Base-by-base conservation (phyloP, 192 early-diverging fungal genomes). In the Mortierella alpina region DNA sequence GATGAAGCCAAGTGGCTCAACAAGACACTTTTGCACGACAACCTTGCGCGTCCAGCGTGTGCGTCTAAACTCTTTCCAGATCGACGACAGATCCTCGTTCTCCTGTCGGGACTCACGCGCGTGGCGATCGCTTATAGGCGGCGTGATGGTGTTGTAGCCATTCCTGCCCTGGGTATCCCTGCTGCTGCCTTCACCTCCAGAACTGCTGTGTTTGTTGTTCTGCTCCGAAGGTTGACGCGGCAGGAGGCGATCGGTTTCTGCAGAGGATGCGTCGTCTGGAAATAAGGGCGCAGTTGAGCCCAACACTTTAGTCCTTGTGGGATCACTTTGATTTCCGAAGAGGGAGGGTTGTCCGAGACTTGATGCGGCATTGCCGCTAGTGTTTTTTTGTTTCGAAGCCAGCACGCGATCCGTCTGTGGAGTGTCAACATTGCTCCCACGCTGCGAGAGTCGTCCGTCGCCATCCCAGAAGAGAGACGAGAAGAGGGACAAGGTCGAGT, bases 1-100 rank as follows among this genome's bases (percentile, higher is more conserved):
- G 8, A 96, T 83, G 71, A 90, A 95, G 22, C 87, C 85, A 57
- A 92, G 56, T 1, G 91, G 92, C 60, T 87, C 85, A 12, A 84
- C 45, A 14, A 87, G 20, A 20, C 57, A 71, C 45, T 71, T 80
- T 68, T 80, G 77, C 14, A 72, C 42, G 10, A 68, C 31, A 9
- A 72, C 62, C 40, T 80, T 80, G 46, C 70, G 51, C 2, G 69
- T 72, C 77, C 77, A 80, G n/a, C 59, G 65, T 45, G 77, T 80
- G 46, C 45, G 56, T 11, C 70, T 64, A 57, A 80, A 62, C 13
- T 79, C 75, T 5, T 56, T 18, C 75, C 62, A 79, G 18, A 79
- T 57, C 22, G 75, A 70, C 3, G 54, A 41, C 41, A 69, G 39
- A 15, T 41, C 57, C 6, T 61, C 74, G 23, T 68, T 60, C 12